Percentiles rank a stretch among this genome's conserved stretches.
These are phyloP conservation scores for Talaromyces atroroseus DNA, from an alignment of 2,329 filamentous ascomycete genomes.

Conservation along the genomic window DNA sequence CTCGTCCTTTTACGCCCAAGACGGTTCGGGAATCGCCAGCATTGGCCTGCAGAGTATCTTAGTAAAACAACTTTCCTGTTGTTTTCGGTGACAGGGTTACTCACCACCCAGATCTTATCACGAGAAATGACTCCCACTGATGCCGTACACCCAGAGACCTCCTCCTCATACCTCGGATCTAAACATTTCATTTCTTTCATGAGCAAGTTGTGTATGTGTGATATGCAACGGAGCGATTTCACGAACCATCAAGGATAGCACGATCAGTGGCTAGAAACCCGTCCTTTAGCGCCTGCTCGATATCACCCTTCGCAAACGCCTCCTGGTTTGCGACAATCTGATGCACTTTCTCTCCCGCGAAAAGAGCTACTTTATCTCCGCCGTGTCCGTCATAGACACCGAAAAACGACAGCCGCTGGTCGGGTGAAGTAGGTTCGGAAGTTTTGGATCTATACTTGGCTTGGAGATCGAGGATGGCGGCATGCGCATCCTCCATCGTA, in stretches of 20 bases:
- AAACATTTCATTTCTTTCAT: constrained; percentile 21
- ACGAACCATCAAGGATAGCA: constrained; percentile 87
- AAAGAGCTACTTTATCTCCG: constrained; percentile 91
- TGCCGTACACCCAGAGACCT: constrained; percentile 95
- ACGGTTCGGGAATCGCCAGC: constrained; percentile 94
- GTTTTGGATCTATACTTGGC: constrained; percentile 50
- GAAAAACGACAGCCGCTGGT: constrained; percentile 84
- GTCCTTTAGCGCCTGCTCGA: constrained; percentile 94
- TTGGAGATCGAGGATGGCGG: constrained; percentile 80
- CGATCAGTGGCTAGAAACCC: constrained; percentile 94
- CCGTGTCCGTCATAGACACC: constrained; percentile 98
- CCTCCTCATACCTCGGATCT: constrained; percentile 97
- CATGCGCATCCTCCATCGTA: constrained; percentile 98
- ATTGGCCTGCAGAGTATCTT: constrained; percentile 63
- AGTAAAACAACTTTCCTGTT: neutral
- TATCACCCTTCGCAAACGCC: constrained; percentile 82
- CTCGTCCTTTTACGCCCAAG: constrained; percentile 90
- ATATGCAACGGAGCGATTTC: neutral
- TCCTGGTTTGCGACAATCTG: constrained; percentile 94
- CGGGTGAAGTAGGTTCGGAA: constrained; percentile 56
- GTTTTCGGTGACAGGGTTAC: constrained; percentile 39
- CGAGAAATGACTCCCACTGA: constrained; percentile 84
- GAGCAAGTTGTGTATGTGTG: constrained; percentile 11
- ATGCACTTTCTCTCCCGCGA: constrained; percentile 87
- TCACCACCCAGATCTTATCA: constrained; percentile 90